Percentiles rank a stretch among this genome's conserved stretches.
These are phyloP conservation scores for Cercophora sp. DNA, from an alignment of 495 filamentous ascomycete genomes.

Conservation along the genomic window DNA sequence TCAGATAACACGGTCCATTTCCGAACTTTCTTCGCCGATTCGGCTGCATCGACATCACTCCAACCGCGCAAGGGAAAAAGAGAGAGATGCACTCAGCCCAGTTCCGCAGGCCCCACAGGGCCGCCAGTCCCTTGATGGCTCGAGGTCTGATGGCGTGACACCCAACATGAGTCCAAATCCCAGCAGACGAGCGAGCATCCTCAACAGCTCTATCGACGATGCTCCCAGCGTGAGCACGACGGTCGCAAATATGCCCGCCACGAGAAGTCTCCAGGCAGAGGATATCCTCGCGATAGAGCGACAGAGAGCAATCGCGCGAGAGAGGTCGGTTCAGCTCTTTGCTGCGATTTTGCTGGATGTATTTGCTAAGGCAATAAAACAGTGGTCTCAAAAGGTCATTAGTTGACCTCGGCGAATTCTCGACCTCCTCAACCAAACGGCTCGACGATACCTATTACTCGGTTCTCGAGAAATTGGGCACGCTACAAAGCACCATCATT, in stretches of 20 bases:
- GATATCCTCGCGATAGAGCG: conserved; percentile 37
- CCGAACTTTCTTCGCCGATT: conserved; percentile 47
- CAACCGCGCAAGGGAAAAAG: conserved; percentile 24
- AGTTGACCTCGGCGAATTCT: conserved; percentile 39
- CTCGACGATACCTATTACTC: conserved; percentile 88
- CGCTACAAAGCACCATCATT: conserved; percentile 62
- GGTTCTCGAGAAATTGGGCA: conserved; percentile 69
- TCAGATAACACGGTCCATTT: conserved; percentile 46
- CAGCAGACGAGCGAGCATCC: conserved; percentile 39
- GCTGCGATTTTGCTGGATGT: too few species aligned
- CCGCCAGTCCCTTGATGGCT: conserved; percentile 35
- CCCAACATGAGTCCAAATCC: conserved; percentile 39
- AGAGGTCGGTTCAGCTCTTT: conserved; percentile 45
- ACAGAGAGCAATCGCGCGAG: conserved; percentile 36
- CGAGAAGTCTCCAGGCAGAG: conserved; percentile 17
- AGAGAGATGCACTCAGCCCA: conserved; percentile 31
- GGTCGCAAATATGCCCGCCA: conserved; percentile 12
- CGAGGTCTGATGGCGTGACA: conserved; percentile 40
- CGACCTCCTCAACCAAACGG: conserved; percentile 58
- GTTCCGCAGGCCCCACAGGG: conserved; percentile 28
- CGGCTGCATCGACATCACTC: conserved; percentile 42
- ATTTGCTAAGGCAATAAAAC: too few species aligned
- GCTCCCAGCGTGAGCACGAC: not conserved
- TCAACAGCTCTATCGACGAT: conserved; percentile 28
- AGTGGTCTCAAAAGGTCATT: conserved; percentile 44